Evolutionary conservation across 2,329 filamentous ascomycete genomes (phyloP).

Genomic region (Exophiala oligosperma): DNA sequence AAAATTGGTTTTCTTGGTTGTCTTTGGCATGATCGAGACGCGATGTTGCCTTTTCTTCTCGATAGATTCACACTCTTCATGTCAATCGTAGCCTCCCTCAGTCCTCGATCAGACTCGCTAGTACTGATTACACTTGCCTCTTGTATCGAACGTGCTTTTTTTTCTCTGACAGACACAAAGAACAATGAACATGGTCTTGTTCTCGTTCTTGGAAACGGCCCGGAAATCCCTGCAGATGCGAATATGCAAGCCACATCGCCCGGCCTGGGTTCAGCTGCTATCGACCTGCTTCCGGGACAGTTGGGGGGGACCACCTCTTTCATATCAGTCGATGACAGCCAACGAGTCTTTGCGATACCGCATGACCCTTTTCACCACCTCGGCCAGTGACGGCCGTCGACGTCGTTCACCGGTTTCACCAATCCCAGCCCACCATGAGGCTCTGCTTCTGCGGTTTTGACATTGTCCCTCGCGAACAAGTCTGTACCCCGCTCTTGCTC

Average conservation of each 20-base stretch:
- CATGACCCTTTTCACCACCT: conserved; percentile 1
- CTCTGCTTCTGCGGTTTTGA: conserved; percentile 3
- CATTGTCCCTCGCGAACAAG: background rate
- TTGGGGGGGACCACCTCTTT: background rate
- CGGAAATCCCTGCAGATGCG: conserved; percentile 17
- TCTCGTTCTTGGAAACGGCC: too few species aligned
- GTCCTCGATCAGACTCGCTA: too few species aligned
- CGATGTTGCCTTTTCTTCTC: too few species aligned
- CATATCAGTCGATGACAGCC: conserved; percentile 18
- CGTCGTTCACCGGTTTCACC: conserved; percentile 11
- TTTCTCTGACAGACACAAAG: too few species aligned
- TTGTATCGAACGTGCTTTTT: too few species aligned
- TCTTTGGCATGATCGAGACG: too few species aligned
- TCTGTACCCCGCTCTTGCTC: conserved; percentile 15
- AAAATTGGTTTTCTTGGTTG: too few species aligned
- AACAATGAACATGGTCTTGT: too few species aligned
- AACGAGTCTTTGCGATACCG: conserved; percentile 5
- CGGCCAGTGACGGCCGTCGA: background rate
- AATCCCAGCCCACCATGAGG: conserved; percentile 13
- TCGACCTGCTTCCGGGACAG: background rate
- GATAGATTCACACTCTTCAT: too few species aligned
- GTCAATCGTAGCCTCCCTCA: too few species aligned
- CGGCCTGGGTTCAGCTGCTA: conserved; percentile 8
- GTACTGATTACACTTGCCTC: too few species aligned
- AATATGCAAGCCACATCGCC: conserved; percentile 18